Percentiles rank a stretch among this genome's conserved stretches.
Evolutionary conservation across 495 filamentous ascomycete species (phyloP).

Genomic region (Immersiella caudata): DNA sequence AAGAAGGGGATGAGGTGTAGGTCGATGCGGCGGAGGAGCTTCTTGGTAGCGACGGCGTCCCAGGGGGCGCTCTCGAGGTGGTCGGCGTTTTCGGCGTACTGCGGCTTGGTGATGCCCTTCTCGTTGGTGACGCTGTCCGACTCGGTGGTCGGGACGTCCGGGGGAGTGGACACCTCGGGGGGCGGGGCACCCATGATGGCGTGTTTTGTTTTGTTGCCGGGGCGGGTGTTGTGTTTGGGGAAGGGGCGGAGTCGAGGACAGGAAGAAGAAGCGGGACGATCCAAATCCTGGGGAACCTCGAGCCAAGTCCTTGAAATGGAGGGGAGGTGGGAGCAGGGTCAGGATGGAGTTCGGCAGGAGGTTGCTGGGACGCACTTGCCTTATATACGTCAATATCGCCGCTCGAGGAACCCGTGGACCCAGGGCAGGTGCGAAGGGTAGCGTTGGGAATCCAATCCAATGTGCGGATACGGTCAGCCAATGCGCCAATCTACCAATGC

Average conservation of each 20-base stretch:
- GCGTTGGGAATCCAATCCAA: no score
- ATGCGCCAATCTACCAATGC: no score
- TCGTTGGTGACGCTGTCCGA: constrained; percentile 37
- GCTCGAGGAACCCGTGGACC: no score
- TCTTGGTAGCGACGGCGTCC: constrained; percentile 40
- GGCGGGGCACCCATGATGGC: constrained; percentile 31
- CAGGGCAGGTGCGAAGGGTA: no score
- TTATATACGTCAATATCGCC: constrained; percentile 11
- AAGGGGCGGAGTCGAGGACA: not conserved
- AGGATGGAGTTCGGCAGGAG: constrained; percentile 4
- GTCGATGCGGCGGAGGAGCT: constrained; percentile 55
- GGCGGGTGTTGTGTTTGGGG: not conserved
- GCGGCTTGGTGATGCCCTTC: constrained; percentile 27
- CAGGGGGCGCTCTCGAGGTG: constrained; percentile 32
- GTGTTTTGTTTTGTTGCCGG: not conserved
- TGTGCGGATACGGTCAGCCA: no score
- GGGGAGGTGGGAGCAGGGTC: constrained; percentile 12
- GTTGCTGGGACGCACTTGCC: constrained; percentile 1
- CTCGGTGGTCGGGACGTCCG: constrained; percentile 35
- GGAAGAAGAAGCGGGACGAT: not conserved
- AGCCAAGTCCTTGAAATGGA: not conserved
- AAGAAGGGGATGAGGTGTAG: constrained; percentile 56
- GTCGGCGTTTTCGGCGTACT: constrained; percentile 21
- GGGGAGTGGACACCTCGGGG: constrained; percentile 28
- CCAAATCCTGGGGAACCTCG: not conserved